Conservation (phyloP, 2,329 filamentous ascomycete species). For the Penicillium sp. region DNA sequence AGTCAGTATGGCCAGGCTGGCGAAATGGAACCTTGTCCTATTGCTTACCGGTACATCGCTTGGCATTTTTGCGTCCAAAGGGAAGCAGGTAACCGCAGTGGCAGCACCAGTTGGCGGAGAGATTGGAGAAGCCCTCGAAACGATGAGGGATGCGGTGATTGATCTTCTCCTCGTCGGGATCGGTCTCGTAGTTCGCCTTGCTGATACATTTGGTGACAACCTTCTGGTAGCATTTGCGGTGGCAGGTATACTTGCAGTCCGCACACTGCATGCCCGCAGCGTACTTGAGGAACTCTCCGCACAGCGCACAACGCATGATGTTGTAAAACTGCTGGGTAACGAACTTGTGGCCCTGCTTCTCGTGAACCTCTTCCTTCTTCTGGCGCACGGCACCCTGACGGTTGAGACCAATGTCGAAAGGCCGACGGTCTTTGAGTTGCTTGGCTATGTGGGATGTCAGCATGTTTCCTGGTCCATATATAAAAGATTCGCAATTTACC, state of each 20-base stretch:
- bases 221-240: conserved; percentile 93
- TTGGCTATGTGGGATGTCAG: conserved; percentile 55
- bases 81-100: conserved; percentile 96
- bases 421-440: conserved; percentile 74
- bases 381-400: conserved; percentile 95
- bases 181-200: conserved; percentile 96
- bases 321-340: conserved; percentile 99
- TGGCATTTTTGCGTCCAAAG: conserved; percentile 89
- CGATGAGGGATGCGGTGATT: conserved; percentile 98
- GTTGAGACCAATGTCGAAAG: conserved; percentile 82
- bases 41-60: conserved; percentile 73
- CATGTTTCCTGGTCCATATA: neutral
- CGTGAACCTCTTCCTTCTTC: conserved; percentile 95
- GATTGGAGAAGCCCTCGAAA: conserved; percentile 93
- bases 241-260: conserved; percentile 99
- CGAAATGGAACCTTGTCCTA: too few relatives aligned
- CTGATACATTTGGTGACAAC: conserved; percentile 99
- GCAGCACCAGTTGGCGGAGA: conserved; percentile 98
- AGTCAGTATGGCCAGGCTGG: conserved; percentile 6
- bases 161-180: conserved; percentile 98
- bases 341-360: conserved; percentile 99
- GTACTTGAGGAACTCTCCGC: conserved; percentile 97
- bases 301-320: conserved; percentile 98
- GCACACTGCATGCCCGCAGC: conserved; percentile 98
- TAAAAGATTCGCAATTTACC: conserved; percentile 36